These are phyloP conservation scores for Salix exigua DNA, from an alignment of 345 rosid species.

Conservation along the genomic window DNA sequence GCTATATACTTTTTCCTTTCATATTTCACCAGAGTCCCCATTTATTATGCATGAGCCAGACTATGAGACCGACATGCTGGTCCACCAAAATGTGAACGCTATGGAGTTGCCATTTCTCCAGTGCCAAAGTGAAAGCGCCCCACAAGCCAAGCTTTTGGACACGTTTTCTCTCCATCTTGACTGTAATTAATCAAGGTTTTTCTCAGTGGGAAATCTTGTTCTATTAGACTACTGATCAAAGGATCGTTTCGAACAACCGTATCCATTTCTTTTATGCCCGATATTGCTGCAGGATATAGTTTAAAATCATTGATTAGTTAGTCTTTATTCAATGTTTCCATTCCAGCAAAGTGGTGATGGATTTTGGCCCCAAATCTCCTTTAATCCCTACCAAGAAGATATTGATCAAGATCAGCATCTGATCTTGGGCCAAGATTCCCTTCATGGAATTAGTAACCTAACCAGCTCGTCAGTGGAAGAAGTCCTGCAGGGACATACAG, in stretches of 20 bases:
- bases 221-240: background rate
- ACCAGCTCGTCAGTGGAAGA: conserved; percentile 5
- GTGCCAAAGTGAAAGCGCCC: background rate
- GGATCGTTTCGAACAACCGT: background rate
- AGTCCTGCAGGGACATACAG: background rate
- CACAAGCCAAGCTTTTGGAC: background rate
- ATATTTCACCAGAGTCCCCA: background rate
- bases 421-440: background rate
- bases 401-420: background rate
- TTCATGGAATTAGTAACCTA: background rate
- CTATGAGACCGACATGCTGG: background rate
- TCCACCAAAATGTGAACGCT: conserved; percentile 13
- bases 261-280: background rate
- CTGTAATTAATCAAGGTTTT: background rate
- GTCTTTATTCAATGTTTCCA: conserved; percentile 16
- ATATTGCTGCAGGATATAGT: background rate
- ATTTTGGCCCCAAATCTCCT: conserved; percentile 2
- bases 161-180: conserved; percentile 6
- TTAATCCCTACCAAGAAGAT: conserved; percentile 16
- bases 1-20: background rate
- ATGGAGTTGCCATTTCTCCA: background rate
- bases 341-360: conserved; percentile 6
- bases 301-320: background rate
- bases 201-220: background rate
- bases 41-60: background rate